Percentiles rank a stretch among this genome's conserved stretches.
Evolutionary conservation across 2,329 filamentous ascomycete genomes (phyloP).

Genomic region (Calonectria pauciramosa): DNA sequence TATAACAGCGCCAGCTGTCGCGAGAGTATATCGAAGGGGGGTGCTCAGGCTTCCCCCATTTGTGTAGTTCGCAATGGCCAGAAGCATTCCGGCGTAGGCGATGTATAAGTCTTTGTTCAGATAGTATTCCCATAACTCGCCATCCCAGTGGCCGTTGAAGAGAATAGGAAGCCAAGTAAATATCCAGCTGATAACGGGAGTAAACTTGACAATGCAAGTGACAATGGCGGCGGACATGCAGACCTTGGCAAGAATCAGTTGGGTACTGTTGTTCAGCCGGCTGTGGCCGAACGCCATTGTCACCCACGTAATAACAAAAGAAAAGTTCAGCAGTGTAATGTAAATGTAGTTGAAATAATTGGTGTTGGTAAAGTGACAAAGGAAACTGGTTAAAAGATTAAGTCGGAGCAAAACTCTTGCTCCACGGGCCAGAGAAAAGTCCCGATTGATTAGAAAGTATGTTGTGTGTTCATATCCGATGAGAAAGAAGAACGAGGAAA

Average conservation of each 20-base stretch:
- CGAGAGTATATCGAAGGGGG: constrained; percentile 37
- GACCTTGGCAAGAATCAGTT: constrained; percentile 64
- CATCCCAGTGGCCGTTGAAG: constrained; percentile 63
- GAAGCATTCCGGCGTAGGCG: constrained; percentile 68
- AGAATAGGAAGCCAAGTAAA: constrained; percentile 50
- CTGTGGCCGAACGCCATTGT: constrained; percentile 60
- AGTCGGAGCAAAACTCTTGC: constrained; percentile 67
- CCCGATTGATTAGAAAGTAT: constrained; percentile 68
- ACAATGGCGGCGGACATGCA: constrained; percentile 56
- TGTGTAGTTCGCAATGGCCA: constrained; percentile 45
- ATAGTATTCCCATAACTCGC: constrained; percentile 63
- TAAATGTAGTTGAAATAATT: constrained; percentile 69
- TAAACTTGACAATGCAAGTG: constrained; percentile 42
- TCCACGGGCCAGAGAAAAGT: constrained; percentile 69
- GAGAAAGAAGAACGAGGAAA: constrained; percentile 73
- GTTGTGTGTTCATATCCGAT: constrained; percentile 72
- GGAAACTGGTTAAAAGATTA: constrained; percentile 66
- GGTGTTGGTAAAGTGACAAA: constrained; percentile 70
- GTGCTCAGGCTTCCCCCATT: constrained; percentile 34
- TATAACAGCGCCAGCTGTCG: constrained; percentile 49
- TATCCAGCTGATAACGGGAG: constrained; percentile 35
- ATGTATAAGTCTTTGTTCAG: constrained; percentile 67
- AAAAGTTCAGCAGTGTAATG: constrained; percentile 70
- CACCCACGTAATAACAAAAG: constrained; percentile 70
- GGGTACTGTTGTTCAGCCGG: constrained; percentile 57